Evolutionary conservation across 2,329 filamentous ascomycete genomes (phyloP), one percentile per base, ranked within the genome.

Genomic region (Plectosphaerella plurivora): DNA sequence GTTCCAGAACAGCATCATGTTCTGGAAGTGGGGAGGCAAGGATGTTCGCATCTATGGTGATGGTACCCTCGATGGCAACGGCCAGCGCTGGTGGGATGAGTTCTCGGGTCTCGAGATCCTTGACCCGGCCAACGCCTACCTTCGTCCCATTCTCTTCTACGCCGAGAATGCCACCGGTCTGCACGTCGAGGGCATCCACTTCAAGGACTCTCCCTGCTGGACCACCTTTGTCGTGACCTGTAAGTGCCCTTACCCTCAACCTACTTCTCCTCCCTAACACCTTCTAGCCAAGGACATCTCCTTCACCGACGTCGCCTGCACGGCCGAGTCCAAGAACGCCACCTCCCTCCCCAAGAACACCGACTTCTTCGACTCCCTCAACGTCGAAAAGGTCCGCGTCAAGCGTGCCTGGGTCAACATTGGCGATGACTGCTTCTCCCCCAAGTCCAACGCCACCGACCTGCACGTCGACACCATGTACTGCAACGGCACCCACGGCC

Each of bases 1-100:
- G 14, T 88, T 81, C 68, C 85, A 88, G 57, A 86, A 87, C 57
- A 76, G 78, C 5, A 84, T 81, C 1, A 81, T 81, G 2, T 87
- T 88, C 72, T 88, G 84, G 74, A 77, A 83, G 62, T 75, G 86
- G 37, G 84, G 85, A 41, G 86, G 86, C 28, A 70, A 77, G 18
- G 83, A 88, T 59, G 82, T 88, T 24, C 84, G 85, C 55, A 74
- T 88, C 52, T 88, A 85, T 56, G 53, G 55, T 18, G 53, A 56
- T 37, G 82, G 82, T 44, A 81, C 75, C 10, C 66, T 87, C 1
- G 78, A 87, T 61, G 84, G 84, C 35, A 84, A 84, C 55, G 83
- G 83, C 1, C 54, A 57, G 45, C 73, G 73, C 7, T 87, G 82
- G 84, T 87, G 86, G 60, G 81, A 86, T 57, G 66, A 81, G 22